Base-by-base conservation (phyloP, 192 early-diverging fungal species). In the Backusella tuberculispora region DNA sequence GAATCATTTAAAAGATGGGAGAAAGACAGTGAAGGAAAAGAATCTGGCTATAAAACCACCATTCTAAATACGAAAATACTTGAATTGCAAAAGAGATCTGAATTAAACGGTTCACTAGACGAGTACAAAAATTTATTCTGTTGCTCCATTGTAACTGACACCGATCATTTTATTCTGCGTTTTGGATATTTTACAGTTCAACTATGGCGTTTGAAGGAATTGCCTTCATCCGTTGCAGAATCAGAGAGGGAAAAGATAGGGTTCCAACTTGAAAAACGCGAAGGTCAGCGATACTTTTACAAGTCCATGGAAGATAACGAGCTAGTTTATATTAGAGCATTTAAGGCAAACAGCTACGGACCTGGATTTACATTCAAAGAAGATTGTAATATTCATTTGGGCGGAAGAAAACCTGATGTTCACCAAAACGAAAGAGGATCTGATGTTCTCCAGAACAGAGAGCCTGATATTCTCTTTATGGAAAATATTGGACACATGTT, bases 181-280 rank as follows among this genome's bases (percentile, higher is more conserved):
- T 69, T 69, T 69, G 68, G 68, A 6, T 17, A 4, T 2, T 45
- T 46, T 44, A 69, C 68, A 5, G 68, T 69, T 1, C 68, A 69
- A 26, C 68, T 69, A 29, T 69, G 68, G 68, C 9, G 19, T 6
- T 24, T 26, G 5, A 26, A 47, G n/a, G 29, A 45, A 14, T 14
- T 19, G 6, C 24, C 45, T 34, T 2, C 5, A 34, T 13, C 10
- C 0, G 10, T 24, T 60, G 21, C 21, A 60, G 21, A 60, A 29
- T 0, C 9, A 60, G 21, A 60, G 3, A 24, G 26, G 26, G 6
- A 7, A 26, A 24, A 60, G 13, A 60, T 5, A 2, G 53, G 53
- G 12, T 60, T 60, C 53, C 21, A 60, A 1, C 10, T 60, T 60
- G 24, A 60, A 60, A 14, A 50, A 19, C 0, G 29, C 29, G 48